A percentile compares a stretch with the other conserved stretches of the same genome.
These are phyloP conservation scores for Punica granatum DNA, from an alignment of 345 rosid genomes.

Conservation along the genomic window DNA sequence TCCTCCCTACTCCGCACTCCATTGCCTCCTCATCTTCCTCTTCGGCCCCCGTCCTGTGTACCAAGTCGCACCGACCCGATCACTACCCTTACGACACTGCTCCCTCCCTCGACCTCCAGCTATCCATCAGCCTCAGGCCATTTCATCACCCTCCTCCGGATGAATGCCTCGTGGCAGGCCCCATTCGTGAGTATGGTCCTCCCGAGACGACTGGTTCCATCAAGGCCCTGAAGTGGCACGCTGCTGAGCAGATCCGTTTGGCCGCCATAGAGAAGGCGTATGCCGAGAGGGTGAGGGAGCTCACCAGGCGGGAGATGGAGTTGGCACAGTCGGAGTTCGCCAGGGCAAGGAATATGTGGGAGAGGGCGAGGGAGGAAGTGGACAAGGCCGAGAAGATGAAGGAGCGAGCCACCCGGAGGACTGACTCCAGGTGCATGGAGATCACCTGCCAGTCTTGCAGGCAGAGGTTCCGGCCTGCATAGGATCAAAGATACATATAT, in stretches of 20 bases:
- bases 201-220: constrained; percentile 25
- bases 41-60: constrained; percentile 17
- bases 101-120: constrained; percentile 75
- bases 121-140: constrained; percentile 73
- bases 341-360: constrained; percentile 80
- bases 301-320: constrained; percentile 87
- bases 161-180: constrained; percentile 13
- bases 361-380: constrained; percentile 77
- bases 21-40: constrained; percentile 19
- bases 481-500: no score
- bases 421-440: constrained; percentile 78
- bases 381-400: constrained; percentile 79
- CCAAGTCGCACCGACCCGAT: constrained; percentile 17
- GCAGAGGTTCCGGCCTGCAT: constrained; percentile 66
- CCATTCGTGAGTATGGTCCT: constrained; percentile 23
- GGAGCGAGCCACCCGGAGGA: constrained; percentile 57
- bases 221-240: constrained; percentile 81
- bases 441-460: constrained; percentile 98
- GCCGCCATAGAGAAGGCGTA: constrained; percentile 85
- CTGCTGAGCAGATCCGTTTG: constrained; percentile 79
- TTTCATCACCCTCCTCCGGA: constrained; percentile 21
- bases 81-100: constrained; percentile 8
- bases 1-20: constrained; percentile 57
- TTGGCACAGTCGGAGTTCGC: constrained; percentile 87
- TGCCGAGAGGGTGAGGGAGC: constrained; percentile 91